Evolutionary conservation across 1,284 basidiomycete genomes (phyloP), one percentile per base, ranked within the genome.

Genomic region (Waitea zeae): DNA sequence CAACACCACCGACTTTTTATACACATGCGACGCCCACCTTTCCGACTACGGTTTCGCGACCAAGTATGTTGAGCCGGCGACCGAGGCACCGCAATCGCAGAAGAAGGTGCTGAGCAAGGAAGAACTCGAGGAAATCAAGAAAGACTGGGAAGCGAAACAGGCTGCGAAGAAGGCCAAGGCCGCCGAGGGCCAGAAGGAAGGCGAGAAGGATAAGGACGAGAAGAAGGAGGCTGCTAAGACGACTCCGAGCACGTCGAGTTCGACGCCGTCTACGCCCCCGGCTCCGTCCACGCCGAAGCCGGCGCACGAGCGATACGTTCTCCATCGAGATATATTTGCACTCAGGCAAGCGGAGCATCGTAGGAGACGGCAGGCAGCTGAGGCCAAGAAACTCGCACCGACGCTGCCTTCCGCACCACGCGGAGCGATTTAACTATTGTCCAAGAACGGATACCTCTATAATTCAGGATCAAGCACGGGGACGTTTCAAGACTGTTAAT

Each of bases 111-210:
- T 70, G 38, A 67, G 62, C 40, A 53, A 68, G 12, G 78, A 80
- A 42, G 82, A 82, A 48, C 74, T 86, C 34, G 68, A 67, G 11
- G 75, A 62, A 47, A 64, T 79, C 40, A 82, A 79, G 51, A 65
- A 64, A 44, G 80, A 86, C 49, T 86, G 75, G 72, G 80, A 84
- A 51, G 73, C 74, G 39, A 69, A 65, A 46, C 76, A 64, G 47
- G 51, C 49, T 39, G 48, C 45, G 31, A 47, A 45, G 37, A 33
- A 36, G 37, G 44, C 53, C 11, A 35, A 35, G 26, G 26, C 5
- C 12, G 38, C 40, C 20, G 22, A 28, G 24, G 37, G 13, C 7
- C 40, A 38, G 26, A 38, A 35, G 13, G 31, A 12, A 13, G 31
- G 17, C 3, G 36, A 47, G 38, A 41, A 44, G 36, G 40, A 40